A percentile compares a stretch with the other conserved stretches of the same genome.
phyloP scores from a whole-genome alignment of 257 asterid species.

The Agastache rugosa region DNA sequence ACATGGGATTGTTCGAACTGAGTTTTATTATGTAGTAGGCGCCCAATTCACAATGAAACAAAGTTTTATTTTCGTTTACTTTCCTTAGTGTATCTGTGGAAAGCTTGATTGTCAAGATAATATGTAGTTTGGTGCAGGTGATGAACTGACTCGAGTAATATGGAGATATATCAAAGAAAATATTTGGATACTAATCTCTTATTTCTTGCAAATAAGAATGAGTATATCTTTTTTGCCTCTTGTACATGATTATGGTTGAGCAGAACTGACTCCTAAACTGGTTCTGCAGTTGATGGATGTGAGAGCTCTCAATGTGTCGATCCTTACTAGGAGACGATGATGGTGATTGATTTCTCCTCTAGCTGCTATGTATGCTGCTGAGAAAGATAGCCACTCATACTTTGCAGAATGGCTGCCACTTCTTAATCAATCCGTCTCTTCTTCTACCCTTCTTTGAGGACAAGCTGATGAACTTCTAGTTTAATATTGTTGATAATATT shows the following conservation, averaged over 20 bases:
- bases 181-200: slow-evolving; percentile 33
- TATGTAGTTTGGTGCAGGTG: slow-evolving; percentile 50
- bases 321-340: too few relatives aligned
- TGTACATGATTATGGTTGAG: too few relatives aligned
- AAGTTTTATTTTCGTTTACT: not conserved
- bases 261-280: too few relatives aligned
- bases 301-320: not conserved
- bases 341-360: slow-evolving; percentile 47
- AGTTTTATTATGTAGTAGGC: too few relatives aligned
- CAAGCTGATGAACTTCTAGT: too few relatives aligned
- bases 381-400: slow-evolving; percentile 6
- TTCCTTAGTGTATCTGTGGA: not conserved
- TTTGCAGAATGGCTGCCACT: too few relatives aligned
- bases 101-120: slow-evolving; percentile 6
- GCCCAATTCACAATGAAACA: not conserved
- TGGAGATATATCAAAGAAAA: slow-evolving; percentile 64
- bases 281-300: too few relatives aligned
- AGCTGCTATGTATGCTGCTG: slow-evolving; percentile 74
- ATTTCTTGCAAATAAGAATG: not conserved
- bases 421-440: too few relatives aligned
- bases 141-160: slow-evolving; percentile 72
- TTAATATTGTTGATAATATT: too few relatives aligned
- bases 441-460: too few relatives aligned
- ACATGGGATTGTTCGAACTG: not conserved
- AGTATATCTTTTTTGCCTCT: too few relatives aligned